These are phyloP conservation scores for Simplicillium aogashimaense DNA, from an alignment of 2,329 filamentous ascomycete genomes.

Conservation along the genomic window DNA sequence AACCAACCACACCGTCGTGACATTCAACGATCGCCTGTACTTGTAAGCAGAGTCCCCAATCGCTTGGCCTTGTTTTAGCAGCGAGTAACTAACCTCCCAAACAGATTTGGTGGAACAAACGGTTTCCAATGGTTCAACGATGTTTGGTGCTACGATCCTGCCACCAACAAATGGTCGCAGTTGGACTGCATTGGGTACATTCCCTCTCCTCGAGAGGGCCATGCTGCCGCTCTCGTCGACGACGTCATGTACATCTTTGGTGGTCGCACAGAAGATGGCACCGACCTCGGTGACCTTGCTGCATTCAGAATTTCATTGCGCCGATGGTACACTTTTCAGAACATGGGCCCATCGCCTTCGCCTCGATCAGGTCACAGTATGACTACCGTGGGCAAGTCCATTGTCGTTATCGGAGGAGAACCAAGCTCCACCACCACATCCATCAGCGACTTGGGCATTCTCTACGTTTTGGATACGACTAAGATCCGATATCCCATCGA, in stretches of 20 bases:
- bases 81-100: too few relatives aligned
- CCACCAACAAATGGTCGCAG: constrained; percentile 73
- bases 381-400: constrained; percentile 87
- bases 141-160: constrained; percentile 91
- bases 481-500: constrained; percentile 97
- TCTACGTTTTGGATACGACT: constrained; percentile 85
- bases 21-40: constrained; percentile 87
- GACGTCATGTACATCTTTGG: constrained; percentile 99
- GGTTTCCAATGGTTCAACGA: constrained; percentile 98
- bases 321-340: constrained; percentile 98
- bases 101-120: constrained; percentile 80
- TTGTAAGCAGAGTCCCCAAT: constrained; percentile 47
- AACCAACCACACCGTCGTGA: constrained; percentile 91
- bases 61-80: too few relatives aligned
- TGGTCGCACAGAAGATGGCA: constrained; percentile 85
- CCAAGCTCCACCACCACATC: constrained; percentile 79
- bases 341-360: constrained; percentile 95
- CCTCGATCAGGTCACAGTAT: constrained; percentile 94
- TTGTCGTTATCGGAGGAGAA: constrained; percentile 88
- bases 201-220: constrained; percentile 83
- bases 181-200: constrained; percentile 98
- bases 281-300: constrained; percentile 85
- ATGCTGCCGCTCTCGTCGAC: constrained; percentile 85
- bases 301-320: constrained; percentile 67
- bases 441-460: constrained; percentile 74